A percentile compares a stretch with the other conserved stretches of the same genome.
phyloP scores from a whole-genome alignment of 2,329 filamentous ascomycete species.

The Exophiala lecanii-corni region DNA sequence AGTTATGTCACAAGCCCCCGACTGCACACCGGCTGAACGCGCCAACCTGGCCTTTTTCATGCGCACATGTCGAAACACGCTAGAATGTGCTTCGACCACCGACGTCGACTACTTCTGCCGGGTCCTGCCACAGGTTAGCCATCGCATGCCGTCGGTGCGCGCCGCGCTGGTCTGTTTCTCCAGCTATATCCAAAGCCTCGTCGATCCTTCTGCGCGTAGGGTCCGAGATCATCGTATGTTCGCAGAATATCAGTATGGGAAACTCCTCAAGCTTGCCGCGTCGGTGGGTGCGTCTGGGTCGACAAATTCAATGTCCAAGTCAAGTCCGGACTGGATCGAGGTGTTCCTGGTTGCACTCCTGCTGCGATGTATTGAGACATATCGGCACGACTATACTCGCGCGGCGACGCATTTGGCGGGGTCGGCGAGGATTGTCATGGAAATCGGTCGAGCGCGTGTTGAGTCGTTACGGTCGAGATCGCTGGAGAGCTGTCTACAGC shows the following conservation, averaged over 20 bases:
- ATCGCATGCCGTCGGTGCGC: neutral
- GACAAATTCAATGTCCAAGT: no score
- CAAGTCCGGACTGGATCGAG: neutral
- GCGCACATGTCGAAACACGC: neutral
- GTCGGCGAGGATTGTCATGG: neutral
- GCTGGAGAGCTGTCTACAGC: neutral
- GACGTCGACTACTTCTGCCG: neutral
- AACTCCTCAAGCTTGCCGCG: neutral
- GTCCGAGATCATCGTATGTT: neutral
- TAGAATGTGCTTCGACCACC: neutral
- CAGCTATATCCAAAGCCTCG: neutral
- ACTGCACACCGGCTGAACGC: neutral
- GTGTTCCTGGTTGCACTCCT: neutral
- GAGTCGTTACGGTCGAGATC: neutral
- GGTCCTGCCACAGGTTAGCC: neutral
- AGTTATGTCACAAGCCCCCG: no score
- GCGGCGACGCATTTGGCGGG: neutral
- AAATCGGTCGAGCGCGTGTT: neutral
- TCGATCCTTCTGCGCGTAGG: neutral
- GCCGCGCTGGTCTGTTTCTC: constrained; percentile 1
- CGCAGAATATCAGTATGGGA: neutral
- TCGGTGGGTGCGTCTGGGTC: neutral
- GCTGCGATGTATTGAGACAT: neutral
- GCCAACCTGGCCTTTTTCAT: neutral
- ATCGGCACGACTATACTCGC: neutral